Evolutionary conservation across 345 rosid species (phyloP).

Genomic region (Combretum micranthum): DNA sequence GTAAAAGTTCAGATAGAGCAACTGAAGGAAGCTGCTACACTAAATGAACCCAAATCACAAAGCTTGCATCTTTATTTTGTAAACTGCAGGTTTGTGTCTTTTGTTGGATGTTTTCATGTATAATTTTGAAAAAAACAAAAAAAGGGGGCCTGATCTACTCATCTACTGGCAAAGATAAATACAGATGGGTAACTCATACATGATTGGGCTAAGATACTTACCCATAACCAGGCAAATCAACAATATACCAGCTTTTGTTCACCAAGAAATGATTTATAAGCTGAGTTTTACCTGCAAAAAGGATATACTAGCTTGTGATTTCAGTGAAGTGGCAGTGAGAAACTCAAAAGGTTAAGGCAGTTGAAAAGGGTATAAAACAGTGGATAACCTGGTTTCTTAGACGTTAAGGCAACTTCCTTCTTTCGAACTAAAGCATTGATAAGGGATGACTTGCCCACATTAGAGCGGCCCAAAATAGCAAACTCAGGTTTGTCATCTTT

Average conservation of each 20-base stretch:
- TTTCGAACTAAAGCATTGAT: slow-evolving; percentile 76
- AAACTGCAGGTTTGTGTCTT: too few relatives aligned
- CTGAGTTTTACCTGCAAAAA: slow-evolving; percentile 80
- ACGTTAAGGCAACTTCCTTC: slow-evolving; percentile 94
- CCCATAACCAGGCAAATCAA: slow-evolving; percentile 99
- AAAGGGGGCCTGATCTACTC: too few relatives aligned
- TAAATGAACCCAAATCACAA: too few relatives aligned
- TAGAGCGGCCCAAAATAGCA: slow-evolving; percentile 84
- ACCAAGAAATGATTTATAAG: slow-evolving; percentile 88
- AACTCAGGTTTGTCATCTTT: slow-evolving; percentile 77
- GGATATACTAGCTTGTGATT: neutral
- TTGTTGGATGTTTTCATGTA: too few relatives aligned
- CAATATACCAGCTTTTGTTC: slow-evolving; percentile 90
- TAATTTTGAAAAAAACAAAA: too few relatives aligned
- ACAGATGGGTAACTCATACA: neutral
- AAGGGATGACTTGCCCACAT: slow-evolving; percentile 94
- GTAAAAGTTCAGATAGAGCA: too few relatives aligned
- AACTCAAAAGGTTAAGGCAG: neutral
- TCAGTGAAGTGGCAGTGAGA: neutral
- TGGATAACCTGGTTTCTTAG: slow-evolving; percentile 68
- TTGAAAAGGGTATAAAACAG: neutral
- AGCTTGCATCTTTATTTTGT: too few relatives aligned
- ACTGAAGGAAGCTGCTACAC: too few relatives aligned
- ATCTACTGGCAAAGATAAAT: neutral
- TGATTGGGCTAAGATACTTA: slow-evolving; percentile 19